These are phyloP conservation scores for Psilocybe tampanensis DNA, from an alignment of 768 basidiomycete species.

Conservation along the genomic window DNA sequence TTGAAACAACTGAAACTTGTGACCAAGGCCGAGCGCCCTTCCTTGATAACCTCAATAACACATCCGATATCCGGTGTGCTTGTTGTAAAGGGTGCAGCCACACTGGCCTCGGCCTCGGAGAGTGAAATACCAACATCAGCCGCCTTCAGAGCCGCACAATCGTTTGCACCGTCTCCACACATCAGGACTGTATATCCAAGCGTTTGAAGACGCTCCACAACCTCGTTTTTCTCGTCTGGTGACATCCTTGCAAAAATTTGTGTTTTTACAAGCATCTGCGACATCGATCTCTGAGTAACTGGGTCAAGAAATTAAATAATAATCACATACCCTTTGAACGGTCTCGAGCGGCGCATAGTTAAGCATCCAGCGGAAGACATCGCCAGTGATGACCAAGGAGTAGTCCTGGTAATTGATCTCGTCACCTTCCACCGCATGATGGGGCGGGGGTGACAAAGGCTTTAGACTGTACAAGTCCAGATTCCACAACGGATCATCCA, in stretches of 20 bases:
- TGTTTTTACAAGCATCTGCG: conserved; percentile 94
- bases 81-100: conserved; percentile 97
- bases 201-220: conserved; percentile 90
- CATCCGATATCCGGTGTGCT: conserved; percentile 94
- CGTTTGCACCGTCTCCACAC: conserved; percentile 99
- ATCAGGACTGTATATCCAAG: conserved; percentile 97
- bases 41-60: conserved; percentile 94
- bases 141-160: conserved; percentile 97
- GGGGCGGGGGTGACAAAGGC: conserved; percentile 71
- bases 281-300: background rate
- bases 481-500: conserved; percentile 85
- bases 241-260: conserved; percentile 99
- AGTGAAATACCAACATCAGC: conserved; percentile 97
- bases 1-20: conserved; percentile 99
- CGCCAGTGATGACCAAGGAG: conserved; percentile 89
- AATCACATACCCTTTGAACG: conserved; percentile 78
- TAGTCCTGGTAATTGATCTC: conserved; percentile 85
- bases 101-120: conserved; percentile 97
- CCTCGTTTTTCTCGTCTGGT: conserved; percentile 98
- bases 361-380: conserved; percentile 98
- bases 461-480: conserved; percentile 89
- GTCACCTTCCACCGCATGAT: conserved; percentile 68
- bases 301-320: background rate
- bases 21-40: conserved; percentile 93
- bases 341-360: conserved; percentile 94